These are phyloP conservation scores for Aspergillus coremiiformis DNA, from an alignment of 495 filamentous ascomycete species.

Conservation along the genomic window DNA sequence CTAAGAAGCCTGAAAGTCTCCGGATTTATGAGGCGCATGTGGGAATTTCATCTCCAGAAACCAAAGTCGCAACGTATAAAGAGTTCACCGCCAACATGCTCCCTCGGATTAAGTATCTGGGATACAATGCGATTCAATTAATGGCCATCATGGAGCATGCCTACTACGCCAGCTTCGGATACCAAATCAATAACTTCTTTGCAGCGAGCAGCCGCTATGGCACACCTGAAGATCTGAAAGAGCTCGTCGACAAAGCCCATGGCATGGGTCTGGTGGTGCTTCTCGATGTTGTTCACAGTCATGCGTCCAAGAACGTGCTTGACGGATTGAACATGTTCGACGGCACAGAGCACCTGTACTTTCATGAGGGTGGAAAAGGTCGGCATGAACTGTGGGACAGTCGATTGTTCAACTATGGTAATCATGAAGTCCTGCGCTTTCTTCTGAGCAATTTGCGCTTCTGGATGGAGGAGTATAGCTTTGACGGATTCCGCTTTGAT, in stretches of 20 bases:
- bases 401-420: slow-evolving; percentile 92
- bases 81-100: slow-evolving; percentile 92
- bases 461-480: slow-evolving; percentile 98
- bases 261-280: slow-evolving; percentile 85
- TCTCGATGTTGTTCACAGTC: slow-evolving; percentile 93
- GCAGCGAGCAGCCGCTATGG: slow-evolving; percentile 95
- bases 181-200: slow-evolving; percentile 98
- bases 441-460: slow-evolving; percentile 91
- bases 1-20: slow-evolving; percentile 75
- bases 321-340: slow-evolving; percentile 95
- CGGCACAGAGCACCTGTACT: slow-evolving; percentile 89
- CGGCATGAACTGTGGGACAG: slow-evolving; percentile 93
- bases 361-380: slow-evolving; percentile 78
- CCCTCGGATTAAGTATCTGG: slow-evolving; percentile 79
- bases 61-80: slow-evolving; percentile 84
- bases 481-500: slow-evolving; percentile 97
- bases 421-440: slow-evolving; percentile 90
- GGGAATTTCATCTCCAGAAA: slow-evolving; percentile 90
- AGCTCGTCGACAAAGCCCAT: slow-evolving; percentile 92
- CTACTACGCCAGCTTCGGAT: slow-evolving; percentile 98
- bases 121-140: slow-evolving; percentile 96
- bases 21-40: slow-evolving; percentile 98
- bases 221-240: slow-evolving; percentile 88
- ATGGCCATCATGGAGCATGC: slow-evolving; percentile 99
- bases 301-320: slow-evolving; percentile 92